Percentiles rank a stretch among this genome's conserved stretches.
Evolutionary conservation across 2,329 filamentous ascomycete species (phyloP).

Genomic region (Alternaria conjuncta): DNA sequence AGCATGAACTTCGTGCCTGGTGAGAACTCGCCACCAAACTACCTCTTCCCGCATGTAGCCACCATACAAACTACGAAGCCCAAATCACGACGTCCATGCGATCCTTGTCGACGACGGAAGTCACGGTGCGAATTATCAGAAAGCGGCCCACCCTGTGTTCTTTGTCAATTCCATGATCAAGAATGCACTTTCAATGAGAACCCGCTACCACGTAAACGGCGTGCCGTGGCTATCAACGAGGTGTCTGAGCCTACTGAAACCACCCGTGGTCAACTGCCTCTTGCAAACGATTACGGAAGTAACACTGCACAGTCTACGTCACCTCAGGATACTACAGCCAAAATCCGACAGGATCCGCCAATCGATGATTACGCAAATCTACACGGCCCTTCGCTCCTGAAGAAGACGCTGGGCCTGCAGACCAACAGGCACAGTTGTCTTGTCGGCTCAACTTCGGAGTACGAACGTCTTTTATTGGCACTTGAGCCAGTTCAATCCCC

Average conservation of each 20-base stretch:
- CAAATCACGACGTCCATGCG: constrained; percentile 61
- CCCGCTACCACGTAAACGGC: constrained; percentile 73
- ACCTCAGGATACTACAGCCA: constrained; percentile 13
- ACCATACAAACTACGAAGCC: constrained; percentile 17
- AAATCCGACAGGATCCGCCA: constrained; percentile 32
- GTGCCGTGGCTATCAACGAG: constrained; percentile 44
- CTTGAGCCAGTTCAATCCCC: constrained; percentile 18
- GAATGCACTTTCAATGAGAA: constrained; percentile 73
- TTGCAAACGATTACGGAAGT: background rate
- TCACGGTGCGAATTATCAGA: constrained; percentile 73
- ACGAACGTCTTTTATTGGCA: constrained; percentile 36
- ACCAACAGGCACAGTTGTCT: constrained; percentile 38
- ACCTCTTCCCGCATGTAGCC: constrained; percentile 8
- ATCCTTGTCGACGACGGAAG: constrained; percentile 69
- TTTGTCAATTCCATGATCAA: constrained; percentile 70
- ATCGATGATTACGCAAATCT: constrained; percentile 44
- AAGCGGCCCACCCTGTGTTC: constrained; percentile 67
- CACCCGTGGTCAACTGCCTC: background rate
- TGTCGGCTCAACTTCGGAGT: constrained; percentile 38
- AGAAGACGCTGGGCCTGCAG: constrained; percentile 45
- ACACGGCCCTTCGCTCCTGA: constrained; percentile 43
- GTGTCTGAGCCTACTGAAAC: constrained; percentile 6
- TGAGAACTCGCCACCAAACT: constrained; percentile 20
- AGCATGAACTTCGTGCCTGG: constrained; percentile 23
- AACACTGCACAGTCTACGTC: constrained; percentile 6